These are phyloP conservation scores for Solanum ossicruentum DNA, from an alignment of 257 asterid genomes.

Conservation along the genomic window DNA sequence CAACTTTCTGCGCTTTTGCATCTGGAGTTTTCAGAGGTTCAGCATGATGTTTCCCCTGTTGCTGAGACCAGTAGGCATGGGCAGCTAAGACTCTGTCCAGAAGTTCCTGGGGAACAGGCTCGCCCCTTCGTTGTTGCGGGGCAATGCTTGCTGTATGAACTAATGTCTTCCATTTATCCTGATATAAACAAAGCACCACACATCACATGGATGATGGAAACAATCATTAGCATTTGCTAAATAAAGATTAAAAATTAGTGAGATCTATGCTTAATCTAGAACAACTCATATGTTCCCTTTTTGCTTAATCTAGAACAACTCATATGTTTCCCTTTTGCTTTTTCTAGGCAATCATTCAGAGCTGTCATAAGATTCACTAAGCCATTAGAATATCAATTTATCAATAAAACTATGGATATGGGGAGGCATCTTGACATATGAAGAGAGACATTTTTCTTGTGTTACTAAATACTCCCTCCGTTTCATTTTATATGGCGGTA, in stretches of 20 bases:
- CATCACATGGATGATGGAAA: neutral
- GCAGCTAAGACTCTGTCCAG: constrained; percentile 59
- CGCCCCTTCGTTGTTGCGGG: constrained; percentile 85
- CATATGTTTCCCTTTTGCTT: constrained; percentile 14
- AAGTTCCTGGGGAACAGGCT: constrained; percentile 84
- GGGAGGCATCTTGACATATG: neutral
- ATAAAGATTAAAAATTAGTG: neutral
- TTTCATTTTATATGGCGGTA: neutral
- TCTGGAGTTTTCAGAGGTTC: constrained; percentile 23
- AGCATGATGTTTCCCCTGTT: constrained; percentile 26
- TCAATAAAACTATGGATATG: neutral
- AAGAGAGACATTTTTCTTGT: neutral
- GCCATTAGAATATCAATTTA: neutral
- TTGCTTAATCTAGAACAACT: constrained; percentile 8
- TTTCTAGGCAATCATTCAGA: constrained; percentile 11
- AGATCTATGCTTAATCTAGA: neutral
- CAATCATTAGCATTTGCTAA: neutral
- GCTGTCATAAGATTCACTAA: constrained; percentile 1
- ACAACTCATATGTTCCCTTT: constrained; percentile 2
- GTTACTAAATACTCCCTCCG: neutral
- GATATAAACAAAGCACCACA: neutral
- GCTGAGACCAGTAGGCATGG: constrained; percentile 67
- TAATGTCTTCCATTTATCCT: constrained; percentile 91
- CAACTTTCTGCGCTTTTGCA: constrained; percentile 5
- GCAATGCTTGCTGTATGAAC: constrained; percentile 84